A percentile compares a stretch with the other conserved stretches of the same genome.
phyloP scores from a whole-genome alignment of 2,329 filamentous ascomycete species.

The Didymella keratinophila region DNA sequence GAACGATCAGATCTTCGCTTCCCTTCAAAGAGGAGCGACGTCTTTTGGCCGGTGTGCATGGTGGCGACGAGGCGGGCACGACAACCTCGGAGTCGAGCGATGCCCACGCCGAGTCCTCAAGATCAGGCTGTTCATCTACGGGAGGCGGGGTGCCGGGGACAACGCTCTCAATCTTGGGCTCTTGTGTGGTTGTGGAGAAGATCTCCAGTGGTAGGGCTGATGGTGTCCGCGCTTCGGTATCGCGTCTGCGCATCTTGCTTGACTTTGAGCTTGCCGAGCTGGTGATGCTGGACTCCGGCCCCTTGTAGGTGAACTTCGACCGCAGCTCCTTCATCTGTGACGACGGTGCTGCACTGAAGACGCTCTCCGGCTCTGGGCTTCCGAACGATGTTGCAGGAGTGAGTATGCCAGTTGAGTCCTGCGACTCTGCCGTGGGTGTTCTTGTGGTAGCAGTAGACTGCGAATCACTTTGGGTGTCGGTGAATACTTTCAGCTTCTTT shows the following conservation, averaged over 20 bases:
- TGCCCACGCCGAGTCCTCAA: conserved; percentile 39
- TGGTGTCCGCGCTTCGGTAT: conserved; percentile 20
- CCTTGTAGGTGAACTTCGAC: conserved; percentile 42
- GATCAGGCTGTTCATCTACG: conserved; percentile 17
- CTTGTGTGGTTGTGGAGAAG: conserved; percentile 1
- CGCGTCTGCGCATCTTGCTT: conserved; percentile 16
- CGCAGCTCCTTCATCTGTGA: conserved; percentile 42
- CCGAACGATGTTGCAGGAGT: conserved; percentile 45
- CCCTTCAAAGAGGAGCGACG: conserved; percentile 46
- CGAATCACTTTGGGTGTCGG: conserved; percentile 37
- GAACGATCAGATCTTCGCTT: conserved; percentile 58
- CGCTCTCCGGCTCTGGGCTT: conserved; percentile 38
- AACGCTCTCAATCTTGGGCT: conserved; percentile 11
- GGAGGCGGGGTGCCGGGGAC: conserved; percentile 20
- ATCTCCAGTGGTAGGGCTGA: conserved; percentile 16
- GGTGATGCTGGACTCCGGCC: conserved; percentile 8
- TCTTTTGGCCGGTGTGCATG: conserved; percentile 30
- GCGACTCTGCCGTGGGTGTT: conserved; percentile 35
- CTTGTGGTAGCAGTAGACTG: conserved; percentile 41
- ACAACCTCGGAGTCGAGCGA: conserved; percentile 43
- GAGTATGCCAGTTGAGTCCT: conserved; percentile 35
- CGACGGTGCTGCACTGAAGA: conserved; percentile 38
- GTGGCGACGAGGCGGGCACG: conserved; percentile 41
- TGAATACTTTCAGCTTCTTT: conserved; percentile 47
- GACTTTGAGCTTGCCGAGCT: not conserved